Evolutionary conservation across 768 basidiomycete genomes (phyloP), one percentile per base, ranked within the genome.

Genomic region (Ramaria sp.): DNA sequence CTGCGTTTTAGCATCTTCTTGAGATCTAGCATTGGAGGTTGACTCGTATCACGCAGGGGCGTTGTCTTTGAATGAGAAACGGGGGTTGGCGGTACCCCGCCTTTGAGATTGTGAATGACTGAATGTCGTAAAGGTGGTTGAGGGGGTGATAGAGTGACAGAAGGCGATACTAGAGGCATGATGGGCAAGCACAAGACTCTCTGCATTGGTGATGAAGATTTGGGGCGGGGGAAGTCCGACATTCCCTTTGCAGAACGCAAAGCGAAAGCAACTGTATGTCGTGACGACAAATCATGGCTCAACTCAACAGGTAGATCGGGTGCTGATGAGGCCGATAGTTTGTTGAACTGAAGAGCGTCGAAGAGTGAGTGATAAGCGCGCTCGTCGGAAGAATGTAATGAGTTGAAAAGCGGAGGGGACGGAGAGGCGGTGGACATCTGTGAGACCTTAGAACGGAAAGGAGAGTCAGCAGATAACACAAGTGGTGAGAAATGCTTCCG

Each of bases 21-120:
- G 15, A 52, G 25, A 41, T 52, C 51, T 24, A 52, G 25, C 42
- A 52, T 41, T 15, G 51, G 51, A 8, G 51, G 42, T n/a, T n/a
- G n/a, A 28, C 30, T 10, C 39, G 39, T 41, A 18, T 37, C 24
- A 24, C 41, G 18, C 3, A 52, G n/a, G 25, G 18, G 38, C 12
- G 20, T 5, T 24, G 27, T 25, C 22, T 25, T 16, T 27, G 45
- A 47, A 3, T n/a, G 4, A 36, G 34, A 32, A 15, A 18, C 24
- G 10, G 44, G 20, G 20, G 44, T 30, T 15, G 53, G n/a, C 6
- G 22, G 42, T 15, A 43, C 28, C 24, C 8, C 2, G 42, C 43
- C 2, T 20, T 22, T 55, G 25, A 25, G 15, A 5, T 48, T 22
- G 24, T 16, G 44, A 2, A 18, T 36, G 10, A 1, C 32, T 16